phyloP scores from a whole-genome alignment of 2,329 filamentous ascomycete genomes.

The Cladosporium sp. region DNA sequence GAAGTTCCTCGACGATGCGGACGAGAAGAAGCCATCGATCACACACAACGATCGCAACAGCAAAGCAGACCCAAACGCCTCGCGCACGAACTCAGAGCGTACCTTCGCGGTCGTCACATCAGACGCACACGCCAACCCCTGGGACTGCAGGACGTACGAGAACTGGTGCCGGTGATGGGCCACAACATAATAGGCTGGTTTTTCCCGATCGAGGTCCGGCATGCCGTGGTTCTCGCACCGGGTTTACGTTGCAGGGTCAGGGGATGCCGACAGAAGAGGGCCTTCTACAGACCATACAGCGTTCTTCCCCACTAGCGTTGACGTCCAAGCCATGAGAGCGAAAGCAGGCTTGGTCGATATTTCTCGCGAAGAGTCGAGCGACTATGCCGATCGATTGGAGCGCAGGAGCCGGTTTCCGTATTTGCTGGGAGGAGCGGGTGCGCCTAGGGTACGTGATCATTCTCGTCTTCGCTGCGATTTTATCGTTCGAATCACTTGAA shows the following conservation, averaged over 20 bases:
- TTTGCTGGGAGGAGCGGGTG: not conserved
- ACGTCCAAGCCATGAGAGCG: not conserved
- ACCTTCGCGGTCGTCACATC: not conserved
- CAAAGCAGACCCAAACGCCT: not conserved
- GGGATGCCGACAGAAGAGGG: no score
- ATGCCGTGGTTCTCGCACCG: not conserved
- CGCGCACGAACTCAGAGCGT: not conserved
- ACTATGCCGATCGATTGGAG: not conserved
- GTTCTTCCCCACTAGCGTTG: not conserved
- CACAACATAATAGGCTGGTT: not conserved
- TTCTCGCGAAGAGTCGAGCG: not conserved
- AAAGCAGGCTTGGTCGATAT: not conserved
- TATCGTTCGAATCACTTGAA: not conserved
- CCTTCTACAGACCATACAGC: not conserved
- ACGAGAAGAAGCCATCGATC: not conserved
- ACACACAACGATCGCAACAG: not conserved
- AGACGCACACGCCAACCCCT: not conserved
- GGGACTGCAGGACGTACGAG: not conserved
- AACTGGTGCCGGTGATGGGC: conserved; percentile 6
- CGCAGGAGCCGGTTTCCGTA: not conserved
- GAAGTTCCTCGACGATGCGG: not conserved
- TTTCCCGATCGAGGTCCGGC: not conserved
- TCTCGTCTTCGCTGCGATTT: not conserved
- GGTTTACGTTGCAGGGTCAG: not conserved
- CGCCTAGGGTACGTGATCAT: not conserved